Conservation (phyloP, 2,329 filamentous ascomycete genomes). For the Cladosporium sp. region DNA sequence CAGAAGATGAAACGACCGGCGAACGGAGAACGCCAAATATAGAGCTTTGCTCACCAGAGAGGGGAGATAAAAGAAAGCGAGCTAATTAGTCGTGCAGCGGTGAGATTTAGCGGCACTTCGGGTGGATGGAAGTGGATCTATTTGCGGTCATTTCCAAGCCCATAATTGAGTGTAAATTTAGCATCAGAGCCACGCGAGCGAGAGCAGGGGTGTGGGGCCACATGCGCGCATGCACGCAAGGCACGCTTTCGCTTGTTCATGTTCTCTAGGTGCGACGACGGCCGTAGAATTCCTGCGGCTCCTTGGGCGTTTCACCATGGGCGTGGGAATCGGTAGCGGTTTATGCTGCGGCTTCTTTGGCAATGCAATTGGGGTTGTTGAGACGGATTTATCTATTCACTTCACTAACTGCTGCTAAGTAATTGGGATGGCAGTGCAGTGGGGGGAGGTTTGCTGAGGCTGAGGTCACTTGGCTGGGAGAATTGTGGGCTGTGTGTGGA, state of each 20-base stretch:
- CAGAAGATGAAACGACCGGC: constrained; percentile 8
- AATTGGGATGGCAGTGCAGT: constrained; percentile 9
- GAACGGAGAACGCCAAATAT: neutral
- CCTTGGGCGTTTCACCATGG: constrained; percentile 6
- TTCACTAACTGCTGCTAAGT: too few relatives aligned
- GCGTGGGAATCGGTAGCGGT: neutral
- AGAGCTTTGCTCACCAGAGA: neutral
- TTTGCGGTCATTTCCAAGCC: constrained; percentile 6
- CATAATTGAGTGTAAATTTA: neutral
- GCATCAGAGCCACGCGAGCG: constrained; percentile 9
- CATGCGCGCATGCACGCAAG: too few relatives aligned
- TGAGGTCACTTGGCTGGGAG: constrained; percentile 4
- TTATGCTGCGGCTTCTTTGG: constrained; percentile 1
- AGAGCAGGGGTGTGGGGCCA: constrained; percentile 1
- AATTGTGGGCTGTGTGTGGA: constrained; percentile 9
- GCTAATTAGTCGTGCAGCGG: constrained; percentile 12
- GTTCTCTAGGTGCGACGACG: neutral
- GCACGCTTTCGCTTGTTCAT: neutral
- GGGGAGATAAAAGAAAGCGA: neutral
- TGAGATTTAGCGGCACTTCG: neutral
- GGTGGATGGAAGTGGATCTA: constrained; percentile 9
- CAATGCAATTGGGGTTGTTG: too few relatives aligned
- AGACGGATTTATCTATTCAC: neutral
- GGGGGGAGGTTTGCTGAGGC: constrained; percentile 4
- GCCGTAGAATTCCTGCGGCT: constrained; percentile 9